A percentile compares a stretch with the other conserved stretches of the same genome.
Conservation (phyloP, 768 basidiomycete species). For the Calocera cornea region DNA sequence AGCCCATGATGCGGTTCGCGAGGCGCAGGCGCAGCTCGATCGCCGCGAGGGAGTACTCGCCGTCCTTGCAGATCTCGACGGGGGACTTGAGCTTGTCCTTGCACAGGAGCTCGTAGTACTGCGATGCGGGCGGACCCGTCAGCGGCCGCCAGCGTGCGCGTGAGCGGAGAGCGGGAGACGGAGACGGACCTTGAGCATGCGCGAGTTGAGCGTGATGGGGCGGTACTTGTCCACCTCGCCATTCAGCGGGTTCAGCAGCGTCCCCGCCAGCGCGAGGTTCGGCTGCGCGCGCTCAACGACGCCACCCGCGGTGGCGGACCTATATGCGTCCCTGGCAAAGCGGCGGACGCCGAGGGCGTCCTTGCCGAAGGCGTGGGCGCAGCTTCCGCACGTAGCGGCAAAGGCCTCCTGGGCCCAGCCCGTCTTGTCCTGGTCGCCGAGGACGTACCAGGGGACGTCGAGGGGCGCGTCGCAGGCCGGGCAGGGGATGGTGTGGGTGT, state of each 20-base stretch:
- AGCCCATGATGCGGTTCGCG: not conserved
- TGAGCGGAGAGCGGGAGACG: not conserved
- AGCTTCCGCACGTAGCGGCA: not conserved
- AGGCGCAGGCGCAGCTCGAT: not conserved
- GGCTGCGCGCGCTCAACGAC: not conserved
- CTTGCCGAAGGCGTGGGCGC: not conserved
- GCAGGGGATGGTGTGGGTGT: not conserved
- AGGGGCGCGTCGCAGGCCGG: not conserved
- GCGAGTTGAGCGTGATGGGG: not conserved
- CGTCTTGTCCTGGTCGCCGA: not conserved
- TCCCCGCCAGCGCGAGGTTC: not conserved
- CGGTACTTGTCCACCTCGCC: not conserved
- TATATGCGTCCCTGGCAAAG: not conserved
- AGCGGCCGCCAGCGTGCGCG: too few relatives aligned
- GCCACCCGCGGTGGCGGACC: not conserved
- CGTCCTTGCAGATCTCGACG: not conserved
- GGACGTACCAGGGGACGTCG: not conserved
- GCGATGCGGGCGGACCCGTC: too few relatives aligned
- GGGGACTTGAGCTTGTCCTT: not conserved
- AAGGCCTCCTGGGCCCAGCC: not conserved
- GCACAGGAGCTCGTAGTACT: slow-evolving; percentile 1
- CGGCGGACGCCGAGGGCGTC: not conserved
- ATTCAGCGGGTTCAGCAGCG: not conserved
- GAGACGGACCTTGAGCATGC: not conserved
- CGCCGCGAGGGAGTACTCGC: not conserved